Evolutionary conservation across 495 filamentous ascomycete species (phyloP).

Genomic region (Hypoxylon crocopeplum): DNA sequence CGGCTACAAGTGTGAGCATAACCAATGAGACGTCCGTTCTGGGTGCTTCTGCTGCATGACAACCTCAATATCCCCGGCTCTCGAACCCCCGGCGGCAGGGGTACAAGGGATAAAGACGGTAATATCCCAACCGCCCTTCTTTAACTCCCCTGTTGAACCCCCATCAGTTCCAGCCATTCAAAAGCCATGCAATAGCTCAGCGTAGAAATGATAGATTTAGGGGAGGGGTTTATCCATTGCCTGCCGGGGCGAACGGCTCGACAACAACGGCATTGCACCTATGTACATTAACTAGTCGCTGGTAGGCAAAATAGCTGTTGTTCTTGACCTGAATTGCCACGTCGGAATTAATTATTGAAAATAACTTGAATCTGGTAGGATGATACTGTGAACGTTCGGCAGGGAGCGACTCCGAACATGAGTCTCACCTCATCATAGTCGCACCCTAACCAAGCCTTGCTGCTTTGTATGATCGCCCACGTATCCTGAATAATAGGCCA

Average conservation of each 20-base stretch:
- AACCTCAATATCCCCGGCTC: constrained; percentile 19
- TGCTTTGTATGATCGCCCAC: too few species aligned
- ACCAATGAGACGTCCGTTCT: constrained; percentile 45
- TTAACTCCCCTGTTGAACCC: not conserved
- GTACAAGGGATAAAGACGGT: constrained; percentile 7
- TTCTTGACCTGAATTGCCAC: not conserved
- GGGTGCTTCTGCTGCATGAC: constrained; percentile 30
- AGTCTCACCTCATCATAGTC: constrained; percentile 22
- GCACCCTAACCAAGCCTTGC: constrained; percentile 7
- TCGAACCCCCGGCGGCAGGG: constrained; percentile 17
- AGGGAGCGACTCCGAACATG: constrained; percentile 9
- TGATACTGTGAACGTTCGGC: constrained; percentile 9
- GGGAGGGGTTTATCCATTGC: not conserved
- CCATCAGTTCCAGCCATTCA: not conserved
- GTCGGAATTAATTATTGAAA: too few species aligned
- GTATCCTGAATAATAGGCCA: not conserved
- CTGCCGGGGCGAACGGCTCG: not conserved
- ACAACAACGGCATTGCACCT: not conserved
- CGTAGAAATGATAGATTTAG: not conserved
- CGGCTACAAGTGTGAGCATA: constrained; percentile 45
- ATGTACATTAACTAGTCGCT: not conserved
- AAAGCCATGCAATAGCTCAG: not conserved
- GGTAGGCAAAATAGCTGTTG: not conserved
- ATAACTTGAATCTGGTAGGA: too few species aligned
- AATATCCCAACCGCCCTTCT: not conserved